Base-by-base conservation (phyloP, 305 asterid species). In the Lippia alba region DNA sequence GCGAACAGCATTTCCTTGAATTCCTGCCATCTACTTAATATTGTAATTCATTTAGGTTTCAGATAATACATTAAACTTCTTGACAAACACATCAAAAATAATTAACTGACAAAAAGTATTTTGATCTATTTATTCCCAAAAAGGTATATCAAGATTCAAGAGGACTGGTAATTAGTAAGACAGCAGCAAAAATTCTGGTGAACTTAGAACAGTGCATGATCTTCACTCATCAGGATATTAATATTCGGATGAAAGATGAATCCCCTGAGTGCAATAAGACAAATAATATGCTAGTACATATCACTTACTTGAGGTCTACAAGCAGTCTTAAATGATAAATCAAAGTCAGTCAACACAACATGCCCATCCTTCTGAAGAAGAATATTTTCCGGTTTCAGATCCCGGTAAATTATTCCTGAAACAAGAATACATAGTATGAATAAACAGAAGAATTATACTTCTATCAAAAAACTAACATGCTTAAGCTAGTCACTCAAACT, bases 381-480 rank as follows among this genome's bases (percentile, higher is more conserved):
- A 78, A 94, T 76, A 70, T 94, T 94, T 84, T 94, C 99, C 16
- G 99, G 99, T 74, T 94, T 94, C 86, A 94, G 74, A 80, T 94
- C 99, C 53, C 99, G 89, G 76, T 94, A 94, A 77, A 94, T 79
- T 60, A 94, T 92, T 79, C 99, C 99, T 94, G 96, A 65, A 74
- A 76, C 8, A 64, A 36, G 46, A 70, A 54, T 76, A 74, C 50
- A 74, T 41, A 70, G 33, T 15, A 64, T 58, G 59, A 64, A 62
- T 33, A 18, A 61, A 63, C 44, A 46, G 48, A 69, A 51, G 46
- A 64, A 41, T 45, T 58, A 54, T 15, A 34, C 59, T 51, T 45
- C 53, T 74, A 24, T 67, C 53, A 36, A 65, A 56, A 58, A 50
- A 12, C 33, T 14, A 48, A 70, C 62, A 20, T 17, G 67, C 48